Base-by-base conservation (phyloP, 2,329 filamentous ascomycete species). In the Penicillium sp. region DNA sequence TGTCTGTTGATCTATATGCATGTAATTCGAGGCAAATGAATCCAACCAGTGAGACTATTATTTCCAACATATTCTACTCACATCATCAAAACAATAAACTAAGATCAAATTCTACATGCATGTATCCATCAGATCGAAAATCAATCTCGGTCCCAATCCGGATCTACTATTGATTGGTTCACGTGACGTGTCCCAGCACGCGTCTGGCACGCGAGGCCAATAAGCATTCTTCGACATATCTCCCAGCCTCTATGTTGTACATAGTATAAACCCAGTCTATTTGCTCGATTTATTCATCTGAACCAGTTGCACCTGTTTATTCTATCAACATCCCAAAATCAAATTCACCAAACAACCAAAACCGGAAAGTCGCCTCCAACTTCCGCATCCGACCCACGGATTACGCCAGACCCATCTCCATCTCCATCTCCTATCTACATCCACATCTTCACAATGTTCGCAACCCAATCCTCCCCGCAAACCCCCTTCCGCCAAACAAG, bases 361-460 rank as follows among this genome's bases (percentile, higher is more conserved):
- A 30, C 51, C 47, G 53, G 44, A 51, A 45, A 23, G n/a, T 14
- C 47, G 51, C 43, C 61, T 51, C 62, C 55, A 32, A 47, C 47
- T 59, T 61, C 61, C 52, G 53, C 19, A 59, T 58, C 60, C 61
- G 60, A 61, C 53, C 50, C 57, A 61, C 52, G 42, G 51, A 57
- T 23, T 23, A 27, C 44, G 51, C 51, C 47, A 55, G 36, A 43
- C 30, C 51, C 23, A 23, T 23, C 23, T 23, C 52, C 51, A 63
- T 36, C 46, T 11, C 46, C 13, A 47, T 38, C 23, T 14, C 7
- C 30, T 46, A 44, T 35, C 43, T 19, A 48, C 43, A 26, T 27
- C 35, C n/a, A 16, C 16, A 32, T 6, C 30, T n/a, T 16, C 45
- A 47, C 36, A 9, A 71, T 72, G 69, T 71, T 70, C 59, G 66